Percentiles rank a stretch among this genome's conserved stretches.
phyloP scores from a whole-genome alignment of 441 rosid genomes.

The Daphne laureola region DNA sequence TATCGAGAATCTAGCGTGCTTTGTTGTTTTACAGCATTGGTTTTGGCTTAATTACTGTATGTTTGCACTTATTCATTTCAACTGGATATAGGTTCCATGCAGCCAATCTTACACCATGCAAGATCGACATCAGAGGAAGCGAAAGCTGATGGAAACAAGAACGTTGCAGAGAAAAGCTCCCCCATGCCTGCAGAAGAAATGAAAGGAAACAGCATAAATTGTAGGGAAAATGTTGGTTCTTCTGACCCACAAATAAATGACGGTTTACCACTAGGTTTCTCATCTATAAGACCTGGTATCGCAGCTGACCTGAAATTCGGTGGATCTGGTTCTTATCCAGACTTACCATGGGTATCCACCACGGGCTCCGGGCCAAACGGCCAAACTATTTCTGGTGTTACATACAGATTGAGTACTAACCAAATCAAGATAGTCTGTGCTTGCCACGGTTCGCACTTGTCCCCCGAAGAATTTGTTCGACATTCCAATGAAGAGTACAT shows the following conservation, averaged over 20 bases:
- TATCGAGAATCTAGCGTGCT: too few species aligned
- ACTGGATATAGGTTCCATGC: conserved; percentile 31
- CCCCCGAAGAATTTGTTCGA: conserved; percentile 80
- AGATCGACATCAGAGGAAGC: conserved; percentile 34
- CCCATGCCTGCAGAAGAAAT: conserved; percentile 45
- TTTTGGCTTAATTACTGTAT: too few species aligned
- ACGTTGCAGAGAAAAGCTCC: conserved; percentile 61
- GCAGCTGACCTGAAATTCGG: conserved; percentile 79
- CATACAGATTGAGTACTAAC: conserved; percentile 60
- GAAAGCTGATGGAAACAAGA: conserved; percentile 61
- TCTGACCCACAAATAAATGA: conserved; percentile 30
- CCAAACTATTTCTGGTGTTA: conserved; percentile 80
- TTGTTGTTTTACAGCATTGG: too few species aligned
- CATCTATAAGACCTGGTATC: conserved; percentile 76
- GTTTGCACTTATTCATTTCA: not conserved
- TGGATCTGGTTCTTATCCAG: conserved; percentile 78
- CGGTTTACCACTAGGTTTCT: conserved; percentile 43
- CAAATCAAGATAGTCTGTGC: conserved; percentile 86
- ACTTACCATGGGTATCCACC: conserved; percentile 94
- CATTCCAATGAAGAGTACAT: conserved; percentile 71
- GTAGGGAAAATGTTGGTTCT: conserved; percentile 28
- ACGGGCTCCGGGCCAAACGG: conserved; percentile 80
- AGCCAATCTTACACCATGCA: conserved; percentile 26
- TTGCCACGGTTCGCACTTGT: conserved; percentile 82
- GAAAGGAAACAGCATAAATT: conserved; percentile 32